phyloP scores from a whole-genome alignment of 495 filamentous ascomycete species.

The Hyaloscypha bicolor region DNA sequence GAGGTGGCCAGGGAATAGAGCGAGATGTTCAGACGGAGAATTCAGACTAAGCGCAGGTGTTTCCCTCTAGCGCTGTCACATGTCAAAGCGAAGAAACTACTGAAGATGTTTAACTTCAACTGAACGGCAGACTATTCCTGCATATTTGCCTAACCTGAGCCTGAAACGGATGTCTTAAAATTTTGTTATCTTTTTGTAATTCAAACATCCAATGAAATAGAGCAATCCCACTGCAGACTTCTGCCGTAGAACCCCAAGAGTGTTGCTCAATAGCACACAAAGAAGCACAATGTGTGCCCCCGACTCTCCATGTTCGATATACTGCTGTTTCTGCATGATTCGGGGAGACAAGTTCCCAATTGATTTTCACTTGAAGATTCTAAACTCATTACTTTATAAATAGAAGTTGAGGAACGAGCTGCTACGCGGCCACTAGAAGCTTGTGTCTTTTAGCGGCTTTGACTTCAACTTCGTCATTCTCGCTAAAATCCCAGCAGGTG shows the following conservation, averaged over 20 bases:
- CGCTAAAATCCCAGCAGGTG: not conserved
- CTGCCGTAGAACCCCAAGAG: not conserved
- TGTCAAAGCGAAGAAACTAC: too few relatives aligned
- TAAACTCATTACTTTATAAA: too few relatives aligned
- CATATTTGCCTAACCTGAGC: too few relatives aligned
- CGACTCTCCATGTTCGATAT: not conserved
- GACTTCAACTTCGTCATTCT: not conserved
- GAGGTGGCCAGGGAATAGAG: not conserved
- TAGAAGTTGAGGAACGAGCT: too few relatives aligned
- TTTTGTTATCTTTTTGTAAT: not conserved
- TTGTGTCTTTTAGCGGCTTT: not conserved
- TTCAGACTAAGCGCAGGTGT: too few relatives aligned
- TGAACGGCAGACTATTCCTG: too few relatives aligned
- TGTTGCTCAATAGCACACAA: not conserved
- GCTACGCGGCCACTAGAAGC: not conserved
- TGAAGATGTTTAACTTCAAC: too few relatives aligned
- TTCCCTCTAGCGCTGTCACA: too few relatives aligned
- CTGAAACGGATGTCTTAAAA: not conserved
- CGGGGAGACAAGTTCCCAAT: not conserved
- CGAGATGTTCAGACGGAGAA: too few relatives aligned
- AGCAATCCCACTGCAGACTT: not conserved
- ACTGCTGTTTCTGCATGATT: not conserved
- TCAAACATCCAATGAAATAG: not conserved
- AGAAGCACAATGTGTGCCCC: not conserved
- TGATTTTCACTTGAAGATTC: too few relatives aligned